These are phyloP conservation scores for Candida wancherniae DNA, from an alignment of 805 yeast species.

Conservation along the genomic window DNA sequence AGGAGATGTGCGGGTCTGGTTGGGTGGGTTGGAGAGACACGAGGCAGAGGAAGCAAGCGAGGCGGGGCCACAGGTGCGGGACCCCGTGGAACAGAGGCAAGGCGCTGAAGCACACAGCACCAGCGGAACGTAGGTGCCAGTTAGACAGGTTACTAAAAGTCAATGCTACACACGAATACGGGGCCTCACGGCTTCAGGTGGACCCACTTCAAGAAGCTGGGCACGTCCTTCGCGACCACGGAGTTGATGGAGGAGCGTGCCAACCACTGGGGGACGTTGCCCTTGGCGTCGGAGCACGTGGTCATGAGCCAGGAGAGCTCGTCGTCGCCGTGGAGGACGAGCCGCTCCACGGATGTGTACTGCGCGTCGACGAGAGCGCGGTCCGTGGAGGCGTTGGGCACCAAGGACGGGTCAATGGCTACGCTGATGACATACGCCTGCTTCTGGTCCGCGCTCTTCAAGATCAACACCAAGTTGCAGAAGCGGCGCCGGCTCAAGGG, in stretches of 20 bases:
- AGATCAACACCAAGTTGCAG: conserved; percentile 32
- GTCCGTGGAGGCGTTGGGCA: conserved; percentile 10
- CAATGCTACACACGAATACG: no score
- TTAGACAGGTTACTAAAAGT: no score
- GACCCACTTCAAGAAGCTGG: conserved; percentile 32
- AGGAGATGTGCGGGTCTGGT: conserved; percentile 39
- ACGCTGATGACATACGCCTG: conserved; percentile 30
- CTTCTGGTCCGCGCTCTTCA: conserved; percentile 12
- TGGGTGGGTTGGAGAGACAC: conserved; percentile 22
- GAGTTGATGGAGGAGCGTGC: conserved; percentile 25
- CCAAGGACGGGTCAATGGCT: conserved; percentile 27
- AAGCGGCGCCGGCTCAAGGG: conserved; percentile 34
- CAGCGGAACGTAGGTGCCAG: no score
- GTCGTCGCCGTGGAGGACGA: conserved; percentile 18
- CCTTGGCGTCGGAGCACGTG: conserved; percentile 37
- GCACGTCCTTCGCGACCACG: conserved; percentile 39
- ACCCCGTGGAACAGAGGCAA: no score
- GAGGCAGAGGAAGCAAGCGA: neutral
- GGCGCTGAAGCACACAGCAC: no score
- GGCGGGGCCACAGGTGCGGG: no score
- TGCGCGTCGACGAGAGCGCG: conserved; percentile 23
- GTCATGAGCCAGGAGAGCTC: conserved; percentile 38
- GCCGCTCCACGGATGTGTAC: conserved; percentile 35
- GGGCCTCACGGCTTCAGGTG: conserved; percentile 3
- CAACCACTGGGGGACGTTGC: conserved; percentile 35